These are phyloP conservation scores for Emergomyces pasteurianus DNA, from an alignment of 2,329 filamentous ascomycete genomes.

Conservation along the genomic window DNA sequence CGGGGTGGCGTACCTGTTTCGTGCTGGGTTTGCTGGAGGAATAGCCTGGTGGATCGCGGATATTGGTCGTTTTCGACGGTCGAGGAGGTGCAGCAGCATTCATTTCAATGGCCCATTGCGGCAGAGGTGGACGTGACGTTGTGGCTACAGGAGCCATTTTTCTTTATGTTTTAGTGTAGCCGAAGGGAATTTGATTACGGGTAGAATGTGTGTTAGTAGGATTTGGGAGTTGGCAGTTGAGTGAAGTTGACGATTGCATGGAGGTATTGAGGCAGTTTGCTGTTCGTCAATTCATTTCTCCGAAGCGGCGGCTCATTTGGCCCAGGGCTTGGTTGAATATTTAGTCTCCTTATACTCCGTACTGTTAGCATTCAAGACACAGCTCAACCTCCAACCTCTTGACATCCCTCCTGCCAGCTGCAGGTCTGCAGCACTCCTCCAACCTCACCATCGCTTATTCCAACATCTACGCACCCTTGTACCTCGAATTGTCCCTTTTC, in stretches of 20 bases:
- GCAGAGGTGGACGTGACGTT: slow-evolving; percentile 39
- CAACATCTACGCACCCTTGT: neutral
- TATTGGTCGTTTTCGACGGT: slow-evolving; percentile 49
- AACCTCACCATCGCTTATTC: neutral
- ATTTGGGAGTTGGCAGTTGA: neutral
- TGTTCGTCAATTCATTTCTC: neutral
- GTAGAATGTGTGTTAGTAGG: neutral
- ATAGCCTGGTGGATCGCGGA: slow-evolving; percentile 82
- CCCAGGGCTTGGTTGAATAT: no score
- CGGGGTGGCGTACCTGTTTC: slow-evolving; percentile 42
- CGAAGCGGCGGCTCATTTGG: neutral
- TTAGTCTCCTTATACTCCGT: no score
- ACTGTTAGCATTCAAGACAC: no score
- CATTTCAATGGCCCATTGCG: slow-evolving; percentile 75
- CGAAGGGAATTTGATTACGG: neutral
- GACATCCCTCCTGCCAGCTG: neutral
- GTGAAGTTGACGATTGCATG: no score
- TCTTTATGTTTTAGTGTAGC: neutral
- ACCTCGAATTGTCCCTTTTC: neutral
- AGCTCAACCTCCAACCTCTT: neutral
- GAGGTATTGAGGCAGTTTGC: neutral
- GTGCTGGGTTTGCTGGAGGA: slow-evolving; percentile 40
- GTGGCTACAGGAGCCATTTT: slow-evolving; percentile 8
- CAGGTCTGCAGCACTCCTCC: neutral
- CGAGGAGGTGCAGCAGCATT: slow-evolving; percentile 55